Base-by-base conservation (phyloP, 2,329 filamentous ascomycete species). In the Colletotrichum viniferum region DNA sequence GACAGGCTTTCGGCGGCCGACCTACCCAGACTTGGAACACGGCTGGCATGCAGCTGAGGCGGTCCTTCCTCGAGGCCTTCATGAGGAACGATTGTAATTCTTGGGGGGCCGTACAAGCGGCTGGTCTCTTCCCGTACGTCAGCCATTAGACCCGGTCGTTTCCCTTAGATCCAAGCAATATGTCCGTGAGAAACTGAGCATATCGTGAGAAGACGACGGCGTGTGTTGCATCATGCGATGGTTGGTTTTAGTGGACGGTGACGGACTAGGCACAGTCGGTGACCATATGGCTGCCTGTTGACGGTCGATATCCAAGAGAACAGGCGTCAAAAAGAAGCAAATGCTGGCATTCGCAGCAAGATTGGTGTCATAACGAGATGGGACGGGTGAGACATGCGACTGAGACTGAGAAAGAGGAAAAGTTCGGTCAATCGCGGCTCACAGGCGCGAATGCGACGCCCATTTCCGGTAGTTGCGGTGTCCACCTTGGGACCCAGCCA, bases 91-190 rank as follows among this genome's bases (percentile, higher is more conserved):
- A 77, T 43, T 7, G 77, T 77, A 36, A 77, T 75, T 66, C 58
- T 67, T 14, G 77, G 75, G 52, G 77, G 77, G 72, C 77, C 77
- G 58, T 77, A 70, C 43, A 77, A 62, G 55, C 77, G 77, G 75
- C 61, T 65, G 12, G 32, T 74, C 61, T 77, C 77, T 64, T 77
- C 74, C 52, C 66, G 75, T 75, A 30, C 64, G 32, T 69, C 72
- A 71, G 76, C 75, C 77, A 77, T 77, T 55, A 61, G 71, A 69
- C n/a, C 69, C 12, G 52, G 38, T 62, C 21, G 73, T 76, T 68
- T 72, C 73, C 65, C 58, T 52, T 68, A 72, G 66, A 61, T 76
- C 73, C 69, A 76, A 73, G 48, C 43, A 68, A 32, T 73, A 13
- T 48, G 36, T 73, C 28, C 43, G 63, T 67, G 56, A 64, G 36